These are phyloP conservation scores for Cyanodermella asteris DNA, from an alignment of 2,329 filamentous ascomycete genomes.

Conservation along the genomic window DNA sequence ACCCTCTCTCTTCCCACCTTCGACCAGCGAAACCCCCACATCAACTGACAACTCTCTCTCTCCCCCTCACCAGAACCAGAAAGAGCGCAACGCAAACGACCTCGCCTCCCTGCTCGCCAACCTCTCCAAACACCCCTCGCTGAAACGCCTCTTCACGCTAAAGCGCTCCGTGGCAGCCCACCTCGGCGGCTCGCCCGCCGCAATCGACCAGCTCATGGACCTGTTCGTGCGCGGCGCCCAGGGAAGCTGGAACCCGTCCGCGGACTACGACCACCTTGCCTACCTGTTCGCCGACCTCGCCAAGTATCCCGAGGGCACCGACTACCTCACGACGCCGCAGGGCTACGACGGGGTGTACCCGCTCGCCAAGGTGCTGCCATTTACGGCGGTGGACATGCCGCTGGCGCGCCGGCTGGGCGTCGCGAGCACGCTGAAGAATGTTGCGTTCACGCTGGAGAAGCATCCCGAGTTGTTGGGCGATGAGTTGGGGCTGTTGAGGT, in stretches of 20 bases:
- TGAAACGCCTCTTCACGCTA: slow-evolving; percentile 46
- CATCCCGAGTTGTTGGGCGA: too few species aligned
- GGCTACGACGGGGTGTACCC: too few species aligned
- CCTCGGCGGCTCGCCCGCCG: slow-evolving; percentile 49
- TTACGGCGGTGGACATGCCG: too few species aligned
- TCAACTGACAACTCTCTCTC: slow-evolving; percentile 10
- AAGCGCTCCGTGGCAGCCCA: slow-evolving; percentile 46
- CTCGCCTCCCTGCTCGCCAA: slow-evolving; percentile 87
- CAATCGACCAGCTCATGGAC: slow-evolving; percentile 81
- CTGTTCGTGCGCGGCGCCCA: slow-evolving; percentile 85
- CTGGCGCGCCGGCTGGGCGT: slow-evolving; percentile 84
- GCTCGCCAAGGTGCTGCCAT: too few species aligned
- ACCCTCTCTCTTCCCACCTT: neutral
- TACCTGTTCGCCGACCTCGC: slow-evolving; percentile 89
- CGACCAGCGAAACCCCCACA: neutral
- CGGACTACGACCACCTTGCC: slow-evolving; percentile 77
- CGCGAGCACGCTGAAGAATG: slow-evolving; percentile 89
- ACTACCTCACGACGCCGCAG: slow-evolving; percentile 52
- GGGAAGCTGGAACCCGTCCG: slow-evolving; percentile 60
- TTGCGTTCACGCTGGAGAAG: too few species aligned
- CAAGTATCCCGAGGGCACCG: slow-evolving; percentile 50
- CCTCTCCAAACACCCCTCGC: slow-evolving; percentile 54
- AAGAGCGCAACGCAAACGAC: slow-evolving; percentile 65
- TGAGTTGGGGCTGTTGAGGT: too few species aligned
- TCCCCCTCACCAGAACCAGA: slow-evolving; percentile 31